Base-by-base conservation (phyloP, 2,329 filamentous ascomycete species). In the Colletotrichum truncatum region DNA sequence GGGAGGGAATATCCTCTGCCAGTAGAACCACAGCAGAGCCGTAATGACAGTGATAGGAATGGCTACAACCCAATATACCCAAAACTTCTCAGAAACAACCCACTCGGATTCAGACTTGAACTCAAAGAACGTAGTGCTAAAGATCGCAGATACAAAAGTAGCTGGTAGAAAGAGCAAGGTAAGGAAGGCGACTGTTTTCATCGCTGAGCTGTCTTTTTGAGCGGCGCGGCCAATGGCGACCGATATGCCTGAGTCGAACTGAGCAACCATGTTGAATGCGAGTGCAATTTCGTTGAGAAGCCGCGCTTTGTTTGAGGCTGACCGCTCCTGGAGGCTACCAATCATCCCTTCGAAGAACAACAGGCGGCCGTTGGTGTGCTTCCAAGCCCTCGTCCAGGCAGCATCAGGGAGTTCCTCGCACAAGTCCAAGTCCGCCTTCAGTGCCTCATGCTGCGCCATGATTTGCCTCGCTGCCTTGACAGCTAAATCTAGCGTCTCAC, bases 251-350 rank as follows among this genome's bases (percentile, higher is more conserved):
- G 81, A 73, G 49, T 84, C 80, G 34, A 79, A 71, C 65, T 83
- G 80, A 0, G 81, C 76, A 0, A 82, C 79, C 0, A 69, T 75
- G 67, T 84, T 81, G 71, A 82, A 85, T 0, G 78, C 70, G 66
- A 90, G 77, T 61, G 88, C 74, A 74, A 90, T 80, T 81, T 89
- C 73, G 76, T 89, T 74, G 73, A 84, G 52, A 71, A 90, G 76
- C 63, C 88, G 67, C 12, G 80, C 74, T 11, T 77, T 75, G 69
- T 80, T 83, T 1, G 81, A 76, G 0, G 66, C 64, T 0, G 80
- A 75, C 11, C 82, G 76, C 10, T 72, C 67, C 3, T 74, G 73
- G 0, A 82, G 72, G 53, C 74, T 78, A 14, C 69, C 64, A 1
- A 81, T 53, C 14, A 79, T 73, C 16, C 76, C 72, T 26, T 76